Evolutionary conservation across 495 filamentous ascomycete genomes (phyloP).

Genomic region (Bacidia gigantensis): DNA sequence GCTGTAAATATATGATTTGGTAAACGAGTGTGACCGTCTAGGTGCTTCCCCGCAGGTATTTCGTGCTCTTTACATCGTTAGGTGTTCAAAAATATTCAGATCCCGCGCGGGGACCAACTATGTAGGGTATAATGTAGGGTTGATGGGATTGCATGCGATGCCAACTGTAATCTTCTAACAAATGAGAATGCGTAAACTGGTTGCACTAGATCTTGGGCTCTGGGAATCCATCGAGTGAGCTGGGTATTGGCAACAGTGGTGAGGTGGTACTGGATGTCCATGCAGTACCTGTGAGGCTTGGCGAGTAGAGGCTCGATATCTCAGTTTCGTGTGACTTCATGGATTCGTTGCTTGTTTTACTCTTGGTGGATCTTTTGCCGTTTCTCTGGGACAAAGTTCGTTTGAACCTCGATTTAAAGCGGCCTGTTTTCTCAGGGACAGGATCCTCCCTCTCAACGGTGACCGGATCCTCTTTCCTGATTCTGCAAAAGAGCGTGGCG

Average conservation of each 20-base stretch:
- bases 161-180: background rate
- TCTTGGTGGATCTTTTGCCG: constrained; percentile 8
- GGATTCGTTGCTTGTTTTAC: constrained; percentile 8
- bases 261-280: constrained; percentile 1
- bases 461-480: constrained; percentile 51
- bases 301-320: constrained; percentile 1
- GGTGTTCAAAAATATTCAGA: background rate
- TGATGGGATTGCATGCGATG: constrained; percentile 1
- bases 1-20: background rate
- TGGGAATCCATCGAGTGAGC: background rate
- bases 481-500: constrained; percentile 84
- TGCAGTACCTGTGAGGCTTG: background rate
- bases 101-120: constrained; percentile 1
- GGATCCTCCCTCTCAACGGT: constrained; percentile 37
- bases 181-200: background rate
- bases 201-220: background rate
- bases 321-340: constrained; percentile 5
- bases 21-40: constrained; percentile 11
- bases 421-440: constrained; percentile 34
- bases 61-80: background rate
- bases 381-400: constrained; percentile 28
- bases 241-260: background rate
- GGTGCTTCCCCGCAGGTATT: constrained; percentile 8
- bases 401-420: constrained; percentile 39
- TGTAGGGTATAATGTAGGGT: constrained; percentile 11